Conservation (phyloP, 2,329 filamentous ascomycete genomes). For the Nemania sp. region DNA sequence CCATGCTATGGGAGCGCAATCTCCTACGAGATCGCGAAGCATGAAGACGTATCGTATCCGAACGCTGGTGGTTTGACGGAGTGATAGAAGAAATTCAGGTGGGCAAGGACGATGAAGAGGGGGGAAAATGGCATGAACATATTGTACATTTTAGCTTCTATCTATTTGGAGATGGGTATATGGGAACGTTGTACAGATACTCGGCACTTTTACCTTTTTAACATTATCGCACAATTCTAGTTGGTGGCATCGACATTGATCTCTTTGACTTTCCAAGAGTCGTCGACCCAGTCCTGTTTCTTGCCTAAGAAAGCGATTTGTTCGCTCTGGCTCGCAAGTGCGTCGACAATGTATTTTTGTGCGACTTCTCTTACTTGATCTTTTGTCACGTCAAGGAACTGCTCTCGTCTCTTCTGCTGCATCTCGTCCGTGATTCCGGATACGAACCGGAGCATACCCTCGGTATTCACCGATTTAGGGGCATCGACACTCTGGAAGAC, state of each 20-base stretch:
- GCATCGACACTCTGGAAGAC: conserved; percentile 93
- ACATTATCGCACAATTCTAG: conserved; percentile 31
- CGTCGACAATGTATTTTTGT: conserved; percentile 77
- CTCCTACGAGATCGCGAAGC: conserved; percentile 42
- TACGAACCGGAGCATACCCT: conserved; percentile 85
- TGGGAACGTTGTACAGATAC: conserved; percentile 42
- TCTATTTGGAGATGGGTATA: conserved; percentile 45
- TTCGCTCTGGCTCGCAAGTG: conserved; percentile 61
- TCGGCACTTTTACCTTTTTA: conserved; percentile 28
- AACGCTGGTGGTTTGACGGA: conserved; percentile 49
- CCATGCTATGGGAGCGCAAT: conserved; percentile 50
- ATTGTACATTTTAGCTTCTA: conserved; percentile 31
- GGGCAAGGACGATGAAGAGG: neutral
- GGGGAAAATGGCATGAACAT: conserved; percentile 1
- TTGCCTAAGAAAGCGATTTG: conserved; percentile 79
- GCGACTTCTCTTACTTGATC: conserved; percentile 81
- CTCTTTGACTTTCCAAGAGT: conserved; percentile 74
- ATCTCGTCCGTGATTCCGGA: conserved; percentile 86
- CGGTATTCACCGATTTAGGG: conserved; percentile 81
- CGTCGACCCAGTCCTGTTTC: conserved; percentile 78
- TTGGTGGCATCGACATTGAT: conserved; percentile 64
- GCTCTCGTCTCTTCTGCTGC: conserved; percentile 81
- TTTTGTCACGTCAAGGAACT: conserved; percentile 82
- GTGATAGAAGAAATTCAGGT: neutral
- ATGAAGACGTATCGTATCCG: conserved; percentile 69